Percentiles rank a stretch among this genome's conserved stretches.
Conservation (phyloP, 2,329 filamentous ascomycete species). For the Aspergillus tanneri region DNA sequence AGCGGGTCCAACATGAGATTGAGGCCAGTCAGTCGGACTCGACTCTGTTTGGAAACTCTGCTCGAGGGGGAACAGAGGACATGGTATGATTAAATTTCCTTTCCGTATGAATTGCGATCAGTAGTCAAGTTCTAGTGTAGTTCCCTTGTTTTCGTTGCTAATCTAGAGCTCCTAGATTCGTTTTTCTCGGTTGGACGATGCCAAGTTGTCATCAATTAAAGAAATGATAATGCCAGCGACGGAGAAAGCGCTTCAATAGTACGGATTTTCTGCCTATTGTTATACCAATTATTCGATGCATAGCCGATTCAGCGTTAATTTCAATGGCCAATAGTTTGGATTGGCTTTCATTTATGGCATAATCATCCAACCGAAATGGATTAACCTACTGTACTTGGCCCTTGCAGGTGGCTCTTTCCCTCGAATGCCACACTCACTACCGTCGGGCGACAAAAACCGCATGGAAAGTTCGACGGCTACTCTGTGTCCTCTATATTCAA, state of each 20-base stretch:
- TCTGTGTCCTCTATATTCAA: not conserved
- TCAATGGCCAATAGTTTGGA: not conserved
- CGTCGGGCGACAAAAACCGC: not conserved
- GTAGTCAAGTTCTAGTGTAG: too few species aligned
- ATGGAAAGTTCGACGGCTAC: not conserved
- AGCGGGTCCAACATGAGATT: constrained; percentile 77
- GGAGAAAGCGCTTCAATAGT: constrained; percentile 25
- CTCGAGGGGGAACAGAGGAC: constrained; percentile 61
- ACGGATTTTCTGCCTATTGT: constrained; percentile 18
- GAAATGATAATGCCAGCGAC: constrained; percentile 35
- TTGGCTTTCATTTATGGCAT: not conserved
- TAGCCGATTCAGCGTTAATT: not conserved
- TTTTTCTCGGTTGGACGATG: constrained; percentile 39
- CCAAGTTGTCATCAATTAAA: constrained; percentile 34
- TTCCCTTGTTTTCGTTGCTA: too few species aligned
- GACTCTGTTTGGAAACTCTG: constrained; percentile 69
- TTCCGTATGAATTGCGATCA: too few species aligned
- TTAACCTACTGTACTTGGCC: not conserved
- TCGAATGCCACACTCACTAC: not conserved
- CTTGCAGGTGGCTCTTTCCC: not conserved
- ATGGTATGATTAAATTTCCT: constrained; percentile 65
- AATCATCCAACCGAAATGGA: not conserved
- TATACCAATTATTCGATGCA: constrained; percentile 22
- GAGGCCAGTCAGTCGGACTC: constrained; percentile 74
- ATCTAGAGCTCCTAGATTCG: constrained; percentile 35